These are phyloP conservation scores for Thymus quinquecostatus DNA, from an alignment of 257 asterid species.

Conservation along the genomic window DNA sequence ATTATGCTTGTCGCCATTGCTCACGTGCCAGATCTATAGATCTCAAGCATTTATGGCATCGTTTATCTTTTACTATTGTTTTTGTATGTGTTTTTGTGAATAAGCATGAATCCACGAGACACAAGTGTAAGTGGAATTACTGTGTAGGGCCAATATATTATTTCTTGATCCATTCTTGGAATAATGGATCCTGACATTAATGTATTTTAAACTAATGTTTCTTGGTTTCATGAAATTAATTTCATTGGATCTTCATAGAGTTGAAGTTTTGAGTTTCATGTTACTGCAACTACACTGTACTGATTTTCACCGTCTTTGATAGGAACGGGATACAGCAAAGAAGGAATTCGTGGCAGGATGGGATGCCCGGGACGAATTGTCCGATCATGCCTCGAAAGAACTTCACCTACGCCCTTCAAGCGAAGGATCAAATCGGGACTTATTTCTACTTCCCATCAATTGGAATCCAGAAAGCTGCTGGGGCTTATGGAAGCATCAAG, in stretches of 20 bases:
- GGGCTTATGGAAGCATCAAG: constrained; percentile 86
- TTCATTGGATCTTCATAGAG: not conserved
- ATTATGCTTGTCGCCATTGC: constrained; percentile 36
- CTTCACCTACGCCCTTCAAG: constrained; percentile 84
- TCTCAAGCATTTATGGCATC: constrained; percentile 42
- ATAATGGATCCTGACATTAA: constrained; percentile 24
- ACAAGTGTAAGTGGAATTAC: constrained; percentile 30
- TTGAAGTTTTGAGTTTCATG: constrained; percentile 12
- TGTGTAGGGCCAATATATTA: constrained; percentile 39
- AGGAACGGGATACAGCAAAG: constrained; percentile 97
- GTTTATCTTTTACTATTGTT: constrained; percentile 6
- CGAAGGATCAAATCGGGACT: constrained; percentile 92
- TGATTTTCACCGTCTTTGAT: constrained; percentile 22
- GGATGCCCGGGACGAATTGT: constrained; percentile 78
- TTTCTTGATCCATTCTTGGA: constrained; percentile 27
- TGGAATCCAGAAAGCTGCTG: constrained; percentile 84
- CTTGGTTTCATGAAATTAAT: constrained; percentile 5
- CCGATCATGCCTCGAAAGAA: constrained; percentile 82
- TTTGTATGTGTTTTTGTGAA: constrained; percentile 4
- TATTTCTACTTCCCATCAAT: constrained; percentile 91
- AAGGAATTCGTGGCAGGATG: constrained; percentile 97
- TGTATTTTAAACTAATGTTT: not conserved
- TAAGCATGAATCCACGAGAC: constrained; percentile 12
- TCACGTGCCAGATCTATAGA: constrained; percentile 63
- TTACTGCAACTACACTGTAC: not conserved